Conservation (phyloP, 306 rosid genomes). For the Citrullus mucosospermus region DNA sequence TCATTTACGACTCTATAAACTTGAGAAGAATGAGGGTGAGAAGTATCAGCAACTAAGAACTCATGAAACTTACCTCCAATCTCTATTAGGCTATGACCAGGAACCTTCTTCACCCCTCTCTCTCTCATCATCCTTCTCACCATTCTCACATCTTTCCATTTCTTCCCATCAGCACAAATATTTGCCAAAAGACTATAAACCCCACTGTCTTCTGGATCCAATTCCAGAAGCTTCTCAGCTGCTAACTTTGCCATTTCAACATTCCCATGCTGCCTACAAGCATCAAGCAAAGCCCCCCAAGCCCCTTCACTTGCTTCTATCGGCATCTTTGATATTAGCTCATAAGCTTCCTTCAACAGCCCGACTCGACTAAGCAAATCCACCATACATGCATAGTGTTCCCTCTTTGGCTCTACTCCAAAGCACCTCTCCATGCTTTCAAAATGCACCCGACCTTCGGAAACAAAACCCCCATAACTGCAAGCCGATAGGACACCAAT, state of each 20-base stretch:
- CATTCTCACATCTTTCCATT: slow-evolving; percentile 58
- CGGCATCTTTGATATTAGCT: slow-evolving; percentile 50
- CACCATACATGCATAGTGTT: slow-evolving; percentile 61
- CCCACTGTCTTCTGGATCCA: slow-evolving; percentile 68
- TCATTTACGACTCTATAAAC: slow-evolving; percentile 31
- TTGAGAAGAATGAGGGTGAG: slow-evolving; percentile 51
- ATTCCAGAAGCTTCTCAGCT: slow-evolving; percentile 33
- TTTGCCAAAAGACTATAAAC: slow-evolving; percentile 45
- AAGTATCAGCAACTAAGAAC: slow-evolving; percentile 62
- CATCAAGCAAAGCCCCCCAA: slow-evolving; percentile 76
- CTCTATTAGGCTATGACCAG: slow-evolving; percentile 66
- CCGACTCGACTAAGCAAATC: slow-evolving; percentile 64
- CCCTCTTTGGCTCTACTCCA: slow-evolving; percentile 45
- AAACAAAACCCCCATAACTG: slow-evolving; percentile 55
- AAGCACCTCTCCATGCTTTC: slow-evolving; percentile 32
- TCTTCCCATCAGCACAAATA: slow-evolving; percentile 36
- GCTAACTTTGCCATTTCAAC: slow-evolving; percentile 51
- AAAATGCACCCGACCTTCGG: slow-evolving; percentile 39
- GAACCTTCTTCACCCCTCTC: slow-evolving; percentile 57
- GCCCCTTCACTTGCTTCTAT: slow-evolving; percentile 57
- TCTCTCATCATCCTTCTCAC: slow-evolving; percentile 66
- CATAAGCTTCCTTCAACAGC: slow-evolving; percentile 45
- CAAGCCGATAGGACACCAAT: slow-evolving; percentile 63
- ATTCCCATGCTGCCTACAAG: slow-evolving; percentile 53
- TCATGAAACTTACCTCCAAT: slow-evolving; percentile 41